Evolutionary conservation across 495 filamentous ascomycete species (phyloP), one percentile per base, ranked within the genome.

Genomic region (Neurospora africana): DNA sequence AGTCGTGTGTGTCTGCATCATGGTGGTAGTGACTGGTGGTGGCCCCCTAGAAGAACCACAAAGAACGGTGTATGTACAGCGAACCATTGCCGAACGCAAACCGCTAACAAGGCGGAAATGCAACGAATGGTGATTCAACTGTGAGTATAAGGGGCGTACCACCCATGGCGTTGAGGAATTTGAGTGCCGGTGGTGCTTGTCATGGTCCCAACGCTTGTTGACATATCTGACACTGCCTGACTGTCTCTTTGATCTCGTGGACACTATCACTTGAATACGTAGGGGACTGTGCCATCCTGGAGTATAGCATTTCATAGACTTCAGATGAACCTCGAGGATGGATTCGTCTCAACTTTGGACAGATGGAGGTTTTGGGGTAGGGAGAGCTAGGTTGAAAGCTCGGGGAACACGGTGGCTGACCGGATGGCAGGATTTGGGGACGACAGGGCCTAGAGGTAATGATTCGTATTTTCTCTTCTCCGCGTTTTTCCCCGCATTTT

Each of bases 11-110:
- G 68, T 44, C 74, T 68, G 69, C 76, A 71, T 73, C 74, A 74
- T 78, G 74, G 69, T 77, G 53, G 73, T 70, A 69, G 68, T 73
- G 65, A 73, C 68, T 68, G 70, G 53, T 65, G 53, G 53, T 33
- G 13, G 53, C 53, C 53, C 44, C 53, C 53, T 23, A 61, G 47
- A 61, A 65, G 23, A 61, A 61, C 33, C 68, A 70, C 35, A 69
- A 69, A 70, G 68, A 36, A 17, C 58, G 41, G 43, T 61, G 53
- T 61, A 61, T 30, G 23, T 30, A 61, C 23, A 61, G 53, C 53
- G 15, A 65, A 65, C 53, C 53, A 65, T 65, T 65, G 53, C 27
- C 27, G 27, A 33, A 19, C 53, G 27, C 23, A 15, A 58, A 11
- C 47, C 47, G 23, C 53, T 61, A 61, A 61, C 27, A 65, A 65